Percentiles rank a stretch among this genome's conserved stretches.
Evolutionary conservation across 192 early-diverging fungal genomes (phyloP).

Genomic region (Podila horticola): DNA sequence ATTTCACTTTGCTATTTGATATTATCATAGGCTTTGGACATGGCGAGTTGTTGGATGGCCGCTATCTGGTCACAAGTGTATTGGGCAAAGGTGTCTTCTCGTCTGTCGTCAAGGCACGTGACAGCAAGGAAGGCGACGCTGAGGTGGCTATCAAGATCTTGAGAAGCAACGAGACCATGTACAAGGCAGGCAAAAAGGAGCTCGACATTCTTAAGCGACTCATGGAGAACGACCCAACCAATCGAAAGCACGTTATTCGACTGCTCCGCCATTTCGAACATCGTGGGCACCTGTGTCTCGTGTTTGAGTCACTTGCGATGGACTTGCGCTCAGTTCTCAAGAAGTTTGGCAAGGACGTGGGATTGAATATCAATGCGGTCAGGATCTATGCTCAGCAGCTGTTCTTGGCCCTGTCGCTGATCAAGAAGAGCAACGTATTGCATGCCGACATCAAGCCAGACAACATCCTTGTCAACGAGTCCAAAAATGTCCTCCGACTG

Average conservation of each 20-base stretch:
- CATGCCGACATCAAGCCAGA: slow-evolving; percentile 99
- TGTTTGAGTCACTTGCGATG: slow-evolving; percentile 94
- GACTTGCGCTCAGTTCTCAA: slow-evolving; percentile 94
- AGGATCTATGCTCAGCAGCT: slow-evolving; percentile 92
- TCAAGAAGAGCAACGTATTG: slow-evolving; percentile 84
- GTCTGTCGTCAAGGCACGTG: slow-evolving; percentile 89
- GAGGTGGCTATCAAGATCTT: slow-evolving; percentile 97
- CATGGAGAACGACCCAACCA: slow-evolving; percentile 83
- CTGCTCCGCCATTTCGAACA: slow-evolving; percentile 90
- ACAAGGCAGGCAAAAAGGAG: slow-evolving; percentile 89
- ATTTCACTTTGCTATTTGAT: not conserved
- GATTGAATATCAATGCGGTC: slow-evolving; percentile 94
- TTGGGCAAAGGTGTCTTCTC: slow-evolving; percentile 97
- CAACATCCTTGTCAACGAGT: slow-evolving; percentile 92
- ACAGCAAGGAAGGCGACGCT: slow-evolving; percentile 71
- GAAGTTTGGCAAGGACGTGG: slow-evolving; percentile 94
- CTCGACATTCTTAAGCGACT: slow-evolving; percentile 90
- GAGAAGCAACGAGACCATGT: slow-evolving; percentile 95
- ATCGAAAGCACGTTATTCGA: slow-evolving; percentile 90
- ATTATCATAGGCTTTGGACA: slow-evolving; percentile 68
- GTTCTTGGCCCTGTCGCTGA: slow-evolving; percentile 82
- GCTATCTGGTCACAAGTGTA: slow-evolving; percentile 88
- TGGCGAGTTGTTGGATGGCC: slow-evolving; percentile 85
- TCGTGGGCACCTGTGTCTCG: slow-evolving; percentile 89
- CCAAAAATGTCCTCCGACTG: slow-evolving; percentile 84